These are phyloP conservation scores for Peronospora destructor DNA, from an alignment of 352 stramenopile genomes.

Conservation along the genomic window DNA sequence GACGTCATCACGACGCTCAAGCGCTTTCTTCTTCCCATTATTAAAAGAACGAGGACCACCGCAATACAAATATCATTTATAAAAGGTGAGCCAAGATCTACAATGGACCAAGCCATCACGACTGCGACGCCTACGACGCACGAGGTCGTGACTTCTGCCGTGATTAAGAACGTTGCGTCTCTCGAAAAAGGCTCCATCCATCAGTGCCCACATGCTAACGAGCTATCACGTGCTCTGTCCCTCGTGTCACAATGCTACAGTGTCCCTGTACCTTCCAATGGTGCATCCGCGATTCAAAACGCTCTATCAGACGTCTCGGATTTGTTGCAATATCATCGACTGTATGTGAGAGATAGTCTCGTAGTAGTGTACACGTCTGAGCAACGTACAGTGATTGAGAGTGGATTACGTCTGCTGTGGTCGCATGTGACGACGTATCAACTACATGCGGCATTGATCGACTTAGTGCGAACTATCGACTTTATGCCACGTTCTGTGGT, in stretches of 20 bases:
- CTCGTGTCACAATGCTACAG: conserved; percentile 40
- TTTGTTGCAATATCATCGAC: conserved; percentile 35
- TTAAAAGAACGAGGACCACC: no score
- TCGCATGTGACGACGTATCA: conserved; percentile 50
- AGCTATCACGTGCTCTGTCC: conserved; percentile 33
- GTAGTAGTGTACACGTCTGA: conserved; percentile 12
- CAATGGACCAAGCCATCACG: conserved; percentile 19
- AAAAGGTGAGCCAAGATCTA: background rate
- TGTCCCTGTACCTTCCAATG: conserved; percentile 38
- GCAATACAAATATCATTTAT: background rate
- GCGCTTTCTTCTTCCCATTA: no score
- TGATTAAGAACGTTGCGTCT: conserved; percentile 21
- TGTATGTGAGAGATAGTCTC: conserved; percentile 21
- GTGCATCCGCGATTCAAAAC: conserved; percentile 31
- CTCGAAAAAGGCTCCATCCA: conserved; percentile 12
- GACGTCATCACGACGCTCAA: no score
- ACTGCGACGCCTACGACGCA: conserved; percentile 11
- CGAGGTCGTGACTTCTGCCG: conserved; percentile 21
- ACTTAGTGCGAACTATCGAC: conserved; percentile 58
- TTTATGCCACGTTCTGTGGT: conserved; percentile 57
- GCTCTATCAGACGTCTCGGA: conserved; percentile 34
- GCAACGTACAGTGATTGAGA: conserved; percentile 31
- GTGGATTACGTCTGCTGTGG: conserved; percentile 47
- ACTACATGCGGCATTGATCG: conserved; percentile 47
- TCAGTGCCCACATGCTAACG: conserved; percentile 26